Conservation (phyloP, 129 eudicot genomes). For the Flaveria sonorensis region DNA sequence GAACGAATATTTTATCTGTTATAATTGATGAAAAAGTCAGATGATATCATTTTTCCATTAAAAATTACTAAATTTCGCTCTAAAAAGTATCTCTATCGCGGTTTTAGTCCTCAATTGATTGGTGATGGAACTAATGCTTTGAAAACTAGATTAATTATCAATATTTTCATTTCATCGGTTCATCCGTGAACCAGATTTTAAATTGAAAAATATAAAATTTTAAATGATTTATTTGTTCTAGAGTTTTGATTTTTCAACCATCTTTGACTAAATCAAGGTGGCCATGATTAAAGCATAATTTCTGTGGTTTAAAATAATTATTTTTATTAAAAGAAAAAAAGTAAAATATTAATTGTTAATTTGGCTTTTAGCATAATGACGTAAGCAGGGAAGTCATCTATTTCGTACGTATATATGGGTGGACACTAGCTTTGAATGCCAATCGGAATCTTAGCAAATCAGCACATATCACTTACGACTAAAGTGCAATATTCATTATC, state of each 20-base stretch:
- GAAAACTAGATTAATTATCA: too few species aligned
- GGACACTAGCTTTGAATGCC: constrained; percentile 26
- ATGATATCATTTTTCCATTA: too few species aligned
- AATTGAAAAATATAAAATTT: too few species aligned
- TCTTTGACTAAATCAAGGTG: not conserved
- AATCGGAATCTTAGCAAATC: constrained; percentile 28
- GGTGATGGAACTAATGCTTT: too few species aligned
- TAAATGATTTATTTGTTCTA: not conserved
- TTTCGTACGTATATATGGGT: constrained; percentile 29
- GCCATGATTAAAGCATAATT: not conserved
- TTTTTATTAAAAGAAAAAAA: not conserved
- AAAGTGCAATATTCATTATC: not conserved
- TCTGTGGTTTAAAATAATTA: not conserved
- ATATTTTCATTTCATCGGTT: too few species aligned
- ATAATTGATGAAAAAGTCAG: too few species aligned
- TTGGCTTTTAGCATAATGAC: constrained; percentile 34
- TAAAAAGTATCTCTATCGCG: too few species aligned
- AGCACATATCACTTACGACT: constrained; percentile 23
- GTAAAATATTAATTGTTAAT: not conserved
- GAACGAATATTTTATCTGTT: too few species aligned
- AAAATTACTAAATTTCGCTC: too few species aligned
- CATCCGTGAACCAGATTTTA: too few species aligned
- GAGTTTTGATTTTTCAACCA: not conserved
- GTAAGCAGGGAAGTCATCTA: constrained; percentile 44
- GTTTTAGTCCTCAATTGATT: too few species aligned